Evolutionary conservation across 768 basidiomycete species (phyloP).

Genomic region (Kwoniella europaea): DNA sequence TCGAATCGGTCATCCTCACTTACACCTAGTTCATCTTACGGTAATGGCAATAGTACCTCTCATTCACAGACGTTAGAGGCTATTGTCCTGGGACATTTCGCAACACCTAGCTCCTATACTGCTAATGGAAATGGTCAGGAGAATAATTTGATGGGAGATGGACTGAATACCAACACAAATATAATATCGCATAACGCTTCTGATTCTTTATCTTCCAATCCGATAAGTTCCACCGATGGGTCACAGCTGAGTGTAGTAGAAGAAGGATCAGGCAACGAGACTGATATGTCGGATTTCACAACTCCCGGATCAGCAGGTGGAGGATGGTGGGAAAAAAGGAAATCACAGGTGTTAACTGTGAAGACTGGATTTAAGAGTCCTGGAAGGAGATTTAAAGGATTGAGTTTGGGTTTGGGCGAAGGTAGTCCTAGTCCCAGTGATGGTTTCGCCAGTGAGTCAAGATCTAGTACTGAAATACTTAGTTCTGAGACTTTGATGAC

Average conservation of each 20-base stretch:
- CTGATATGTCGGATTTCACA: slow-evolving; percentile 26
- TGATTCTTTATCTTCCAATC: not conserved
- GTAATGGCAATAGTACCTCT: not conserved
- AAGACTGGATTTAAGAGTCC: slow-evolving; percentile 15
- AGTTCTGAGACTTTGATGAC: not conserved
- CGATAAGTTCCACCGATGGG: not conserved
- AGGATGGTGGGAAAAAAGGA: slow-evolving; percentile 37
- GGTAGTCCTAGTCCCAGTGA: slow-evolving; percentile 15
- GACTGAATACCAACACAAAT: not conserved
- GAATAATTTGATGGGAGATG: not conserved
- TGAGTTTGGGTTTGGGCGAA: slow-evolving; percentile 4
- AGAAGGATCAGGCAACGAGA: slow-evolving; percentile 28
- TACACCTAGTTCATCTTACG: slow-evolving; percentile 11
- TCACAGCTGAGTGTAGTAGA: slow-evolving; percentile 20
- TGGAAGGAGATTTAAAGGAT: slow-evolving; percentile 13
- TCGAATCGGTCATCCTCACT: slow-evolving; percentile 13
- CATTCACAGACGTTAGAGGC: slow-evolving; percentile 16
- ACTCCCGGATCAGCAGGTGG: slow-evolving; percentile 10
- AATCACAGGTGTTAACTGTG: slow-evolving; percentile 19
- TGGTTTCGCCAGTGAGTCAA: slow-evolving; percentile 7
- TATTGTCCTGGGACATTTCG: slow-evolving; percentile 15
- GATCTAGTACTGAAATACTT: not conserved
- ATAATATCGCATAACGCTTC: not conserved
- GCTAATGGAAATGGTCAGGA: not conserved
- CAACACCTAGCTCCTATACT: slow-evolving; percentile 11